Base-by-base conservation (phyloP, 495 filamentous ascomycete genomes). In the Sordaria brevicollis region DNA sequence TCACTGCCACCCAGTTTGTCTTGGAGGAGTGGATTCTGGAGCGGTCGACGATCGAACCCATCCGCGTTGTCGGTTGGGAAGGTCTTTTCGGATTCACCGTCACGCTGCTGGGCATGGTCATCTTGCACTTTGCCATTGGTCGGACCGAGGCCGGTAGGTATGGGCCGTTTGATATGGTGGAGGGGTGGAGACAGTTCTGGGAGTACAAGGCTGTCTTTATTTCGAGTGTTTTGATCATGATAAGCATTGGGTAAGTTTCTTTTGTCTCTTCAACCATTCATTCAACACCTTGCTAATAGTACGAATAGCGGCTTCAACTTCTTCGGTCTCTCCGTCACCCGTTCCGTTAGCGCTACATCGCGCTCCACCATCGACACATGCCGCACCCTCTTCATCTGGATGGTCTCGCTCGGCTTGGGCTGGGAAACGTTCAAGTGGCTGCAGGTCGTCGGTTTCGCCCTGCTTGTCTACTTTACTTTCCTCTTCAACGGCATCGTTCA, bases 391-490 rank as follows among this genome's bases (percentile, higher is more conserved):
- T 98, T 98, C 85, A 98, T 99, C 82, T 99, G 95, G 95, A 85
- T 99, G 34, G 92, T 97, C 19, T 96, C 92, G 4, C 86, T 99
- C 10, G 93, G 91, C 7, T 86, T 99, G 0, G 93, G 95, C 67
- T 99, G 95, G 95, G 95, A 99, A 80, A 89, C 87, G 10, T 99
- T 99, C 87, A 99, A 98, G 82, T 97, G 93, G 91, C 86, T 99
- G 10, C 95, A 99, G 80, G 92, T 99, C 4, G 78, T 86, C 2
- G 95, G 95, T 2, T 99, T 99, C 76, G 90, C 76, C 29, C 79
- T 97, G 68, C 87, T 99, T 29, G 95, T 99, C 35, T 99, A 97
- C 75, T 96, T 95, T 73, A 99, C 95, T 0, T 97, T 97, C 79
- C 75, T 99, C 68, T 99, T 97, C 85, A 98, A 99, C 81, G 93